phyloP scores from a whole-genome alignment of 495 filamentous ascomycete genomes.

The Xylaria scruposa region DNA sequence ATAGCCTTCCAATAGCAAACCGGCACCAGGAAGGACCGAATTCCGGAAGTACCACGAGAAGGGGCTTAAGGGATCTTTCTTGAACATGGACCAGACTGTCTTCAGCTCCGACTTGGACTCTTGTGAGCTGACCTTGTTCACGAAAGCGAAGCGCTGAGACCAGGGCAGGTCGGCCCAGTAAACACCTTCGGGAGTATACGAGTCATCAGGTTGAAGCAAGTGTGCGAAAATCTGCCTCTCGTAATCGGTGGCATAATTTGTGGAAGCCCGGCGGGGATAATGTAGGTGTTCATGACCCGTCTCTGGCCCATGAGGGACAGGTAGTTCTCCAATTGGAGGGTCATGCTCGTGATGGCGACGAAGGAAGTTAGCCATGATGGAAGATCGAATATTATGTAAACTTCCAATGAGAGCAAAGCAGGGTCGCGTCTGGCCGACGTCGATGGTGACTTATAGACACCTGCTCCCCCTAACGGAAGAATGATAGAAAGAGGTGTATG shows the following conservation, averaged over 20 bases:
- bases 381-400: conserved; percentile 23
- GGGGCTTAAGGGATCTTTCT: conserved; percentile 79
- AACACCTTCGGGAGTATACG: conserved; percentile 75
- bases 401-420: not conserved
- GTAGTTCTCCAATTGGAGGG: conserved; percentile 50
- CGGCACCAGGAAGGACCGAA: conserved; percentile 86
- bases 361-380: conserved; percentile 42
- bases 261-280: conserved; percentile 46
- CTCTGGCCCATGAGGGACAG: conserved; percentile 56
- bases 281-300: conserved; percentile 50
- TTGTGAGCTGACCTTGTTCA: conserved; percentile 67
- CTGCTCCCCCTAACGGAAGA: conserved; percentile 2
- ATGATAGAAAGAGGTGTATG: not conserved
- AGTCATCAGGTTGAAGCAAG: conserved; percentile 81
- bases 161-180: conserved; percentile 90
- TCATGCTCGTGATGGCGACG: conserved; percentile 51
- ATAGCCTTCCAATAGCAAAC: conserved; percentile 88
- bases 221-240: conserved; percentile 76
- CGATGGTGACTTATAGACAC: conserved; percentile 4
- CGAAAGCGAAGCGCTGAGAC: conserved; percentile 70
- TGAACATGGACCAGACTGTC: conserved; percentile 76
- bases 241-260: conserved; percentile 55
- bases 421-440: not conserved
- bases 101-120: conserved; percentile 71
- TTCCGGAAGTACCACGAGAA: conserved; percentile 84